Evolutionary conservation across 2,329 filamentous ascomycete genomes (phyloP), one percentile per base, ranked within the genome.

Genomic region (Amauroascus verrucosus): DNA sequence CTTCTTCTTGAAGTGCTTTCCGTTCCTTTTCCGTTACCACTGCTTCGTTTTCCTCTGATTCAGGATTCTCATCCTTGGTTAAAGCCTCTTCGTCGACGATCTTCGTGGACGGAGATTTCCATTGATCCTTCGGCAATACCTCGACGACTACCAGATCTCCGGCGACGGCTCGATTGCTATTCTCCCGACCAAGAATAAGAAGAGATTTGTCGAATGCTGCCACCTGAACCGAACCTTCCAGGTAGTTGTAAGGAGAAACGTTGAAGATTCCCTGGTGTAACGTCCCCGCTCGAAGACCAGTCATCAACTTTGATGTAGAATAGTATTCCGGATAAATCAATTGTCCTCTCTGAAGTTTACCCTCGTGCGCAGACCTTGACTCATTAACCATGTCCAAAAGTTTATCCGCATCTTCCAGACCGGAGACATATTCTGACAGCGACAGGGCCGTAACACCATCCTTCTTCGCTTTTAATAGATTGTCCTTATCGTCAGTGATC

Each of bases 171-270:
- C 93, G 81, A 70, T 97, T 98, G 75, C 95, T 96, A 70, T 94
- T 96, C 64, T 98, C 93, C 56, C 93, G 81, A 11, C 93, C 93
- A 14, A 97, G 77, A 45, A 98, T 80, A 14, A 98, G 77, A 28
- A 98, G 79, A 1, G 89, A 79, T 63, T 93, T 94, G 56, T 93
- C 85, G 63, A 98, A 98, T 3, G 90, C 82, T 0, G 90, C 82
- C 0, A 95, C 89, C 62, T 91, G 85, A 57, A 97, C 86, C 0
- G 88, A 89, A 1, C 88, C 93, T 68, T 98, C 93, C 9, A 98
- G 77, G 63, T 97, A 98, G 72, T 98, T 98, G 76, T 97, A 98
- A 0, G 88, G 88, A 6, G 93, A 97, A 26, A 97, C 88, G 64
- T 90, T 95, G 74, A 96, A 98, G 22, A 87, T 84, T 6, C 93